phyloP scores from a whole-genome alignment of 345 rosid genomes.

The Arabidopsis arenosa region DNA sequence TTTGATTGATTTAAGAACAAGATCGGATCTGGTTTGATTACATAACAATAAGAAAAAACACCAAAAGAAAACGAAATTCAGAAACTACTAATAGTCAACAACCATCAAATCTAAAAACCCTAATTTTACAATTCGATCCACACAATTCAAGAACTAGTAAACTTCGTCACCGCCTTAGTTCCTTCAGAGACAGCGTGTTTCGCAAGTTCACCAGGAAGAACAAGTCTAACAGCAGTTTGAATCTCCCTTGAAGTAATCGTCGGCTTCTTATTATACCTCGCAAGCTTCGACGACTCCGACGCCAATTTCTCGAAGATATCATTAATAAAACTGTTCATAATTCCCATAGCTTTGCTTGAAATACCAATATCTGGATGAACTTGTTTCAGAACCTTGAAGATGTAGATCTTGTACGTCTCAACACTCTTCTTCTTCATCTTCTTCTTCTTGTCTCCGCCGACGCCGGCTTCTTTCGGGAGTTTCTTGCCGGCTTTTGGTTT shows the following conservation, averaged over 20 bases:
- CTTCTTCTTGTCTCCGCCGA: constrained; percentile 55
- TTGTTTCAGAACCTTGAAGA: constrained; percentile 63
- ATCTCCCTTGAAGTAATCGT: constrained; percentile 57
- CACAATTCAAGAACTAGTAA: constrained; percentile 48
- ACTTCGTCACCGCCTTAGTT: constrained; percentile 51
- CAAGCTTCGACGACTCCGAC: constrained; percentile 49
- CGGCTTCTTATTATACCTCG: constrained; percentile 59
- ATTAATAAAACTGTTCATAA: constrained; percentile 42
- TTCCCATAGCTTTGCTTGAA: constrained; percentile 42
- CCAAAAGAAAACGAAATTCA: background rate
- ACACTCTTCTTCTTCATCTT: constrained; percentile 56
- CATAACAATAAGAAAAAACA: background rate
- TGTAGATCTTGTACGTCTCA: constrained; percentile 62
- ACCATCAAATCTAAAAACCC: constrained; percentile 29
- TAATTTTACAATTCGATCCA: constrained; percentile 20
- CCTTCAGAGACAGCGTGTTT: constrained; percentile 37
- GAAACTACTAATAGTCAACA: background rate
- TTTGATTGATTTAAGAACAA: background rate
- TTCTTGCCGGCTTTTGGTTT: constrained; percentile 64
- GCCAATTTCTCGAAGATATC: constrained; percentile 58
- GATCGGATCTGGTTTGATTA: constrained; percentile 1
- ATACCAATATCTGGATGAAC: constrained; percentile 58
- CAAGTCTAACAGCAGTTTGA: constrained; percentile 41
- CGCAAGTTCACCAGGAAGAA: constrained; percentile 32
- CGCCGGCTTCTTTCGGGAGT: constrained; percentile 50